These are phyloP conservation scores for Gyromitra esculenta DNA, from an alignment of 2,329 filamentous ascomycete genomes.

Conservation along the genomic window DNA sequence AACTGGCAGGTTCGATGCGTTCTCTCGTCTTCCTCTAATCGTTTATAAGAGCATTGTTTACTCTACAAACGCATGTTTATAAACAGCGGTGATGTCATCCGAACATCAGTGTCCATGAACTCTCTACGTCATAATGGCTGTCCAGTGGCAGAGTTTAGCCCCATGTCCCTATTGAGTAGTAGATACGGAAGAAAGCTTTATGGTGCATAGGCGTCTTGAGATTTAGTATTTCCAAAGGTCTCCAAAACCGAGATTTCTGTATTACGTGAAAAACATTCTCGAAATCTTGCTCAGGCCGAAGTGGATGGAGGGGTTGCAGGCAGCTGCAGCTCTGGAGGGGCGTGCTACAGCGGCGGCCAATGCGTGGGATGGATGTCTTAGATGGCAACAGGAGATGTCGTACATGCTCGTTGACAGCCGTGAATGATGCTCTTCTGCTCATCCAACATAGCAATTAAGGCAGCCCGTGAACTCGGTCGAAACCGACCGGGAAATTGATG, in stretches of 20 bases:
- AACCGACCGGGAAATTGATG: not conserved
- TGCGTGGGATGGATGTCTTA: slow-evolving; percentile 44
- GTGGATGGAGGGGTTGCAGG: slow-evolving; percentile 30
- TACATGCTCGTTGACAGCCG: slow-evolving; percentile 31
- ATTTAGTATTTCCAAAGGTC: not conserved
- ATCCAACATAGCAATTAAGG: slow-evolving; percentile 4
- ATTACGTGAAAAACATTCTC: slow-evolving; percentile 10
- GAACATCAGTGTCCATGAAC: slow-evolving; percentile 17
- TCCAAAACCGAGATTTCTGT: not conserved
- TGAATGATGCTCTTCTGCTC: slow-evolving; percentile 1
- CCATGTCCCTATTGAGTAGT: not conserved
- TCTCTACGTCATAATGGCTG: not conserved
- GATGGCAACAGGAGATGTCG: slow-evolving; percentile 48
- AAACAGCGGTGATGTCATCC: slow-evolving; percentile 40
- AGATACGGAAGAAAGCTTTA: not conserved
- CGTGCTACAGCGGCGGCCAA: slow-evolving; percentile 13
- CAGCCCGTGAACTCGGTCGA: slow-evolving; percentile 9
- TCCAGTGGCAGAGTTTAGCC: not conserved
- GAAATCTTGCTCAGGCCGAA: slow-evolving; percentile 21
- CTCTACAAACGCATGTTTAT: slow-evolving; percentile 6
- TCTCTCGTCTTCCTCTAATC: not conserved
- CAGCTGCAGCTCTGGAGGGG: slow-evolving; percentile 19
- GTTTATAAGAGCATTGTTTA: slow-evolving; percentile 30
- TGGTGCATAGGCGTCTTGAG: not conserved
- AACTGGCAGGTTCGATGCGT: not conserved